Conservation (phyloP, 345 rosid species). For the Moricandia arvensis region DNA sequence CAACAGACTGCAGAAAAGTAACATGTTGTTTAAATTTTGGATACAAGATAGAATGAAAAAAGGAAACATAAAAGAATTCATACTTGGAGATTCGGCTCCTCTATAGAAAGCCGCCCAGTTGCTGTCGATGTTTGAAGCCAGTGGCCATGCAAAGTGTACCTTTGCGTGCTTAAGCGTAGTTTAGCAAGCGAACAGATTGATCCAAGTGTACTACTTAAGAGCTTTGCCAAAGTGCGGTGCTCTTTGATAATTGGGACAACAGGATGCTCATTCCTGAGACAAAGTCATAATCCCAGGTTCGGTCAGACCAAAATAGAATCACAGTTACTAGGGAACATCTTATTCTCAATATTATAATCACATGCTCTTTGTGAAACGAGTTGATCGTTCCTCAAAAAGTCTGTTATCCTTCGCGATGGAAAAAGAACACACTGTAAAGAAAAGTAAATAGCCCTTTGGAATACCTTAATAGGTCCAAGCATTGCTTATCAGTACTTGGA, state of each 20-base stretch:
- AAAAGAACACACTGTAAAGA: slow-evolving; percentile 13
- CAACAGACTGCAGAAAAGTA: slow-evolving; percentile 71
- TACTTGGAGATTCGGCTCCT: slow-evolving; percentile 99
- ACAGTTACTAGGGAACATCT: background rate
- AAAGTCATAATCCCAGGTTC: slow-evolving; percentile 17
- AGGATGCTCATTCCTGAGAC: slow-evolving; percentile 85
- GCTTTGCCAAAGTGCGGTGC: slow-evolving; percentile 90
- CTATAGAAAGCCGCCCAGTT: slow-evolving; percentile 95
- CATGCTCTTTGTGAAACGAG: background rate
- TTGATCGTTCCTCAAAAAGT: background rate
- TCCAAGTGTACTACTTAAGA: slow-evolving; percentile 80
- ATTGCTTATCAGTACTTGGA: slow-evolving; percentile 90
- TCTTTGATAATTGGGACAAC: slow-evolving; percentile 82
- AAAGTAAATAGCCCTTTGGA: slow-evolving; percentile 5
- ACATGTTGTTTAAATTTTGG: slow-evolving; percentile 9
- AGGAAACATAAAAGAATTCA: slow-evolving; percentile 20
- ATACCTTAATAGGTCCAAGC: slow-evolving; percentile 83
- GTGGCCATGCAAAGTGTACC: slow-evolving; percentile 75
- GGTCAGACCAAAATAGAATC: slow-evolving; percentile 13
- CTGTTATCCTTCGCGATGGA: background rate
- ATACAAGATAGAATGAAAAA: background rate
- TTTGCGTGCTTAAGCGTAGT: slow-evolving; percentile 64
- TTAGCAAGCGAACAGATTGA: slow-evolving; percentile 80
- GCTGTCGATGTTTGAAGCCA: slow-evolving; percentile 99
- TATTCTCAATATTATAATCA: slow-evolving; percentile 7